phyloP scores from a whole-genome alignment of 176 grass and related monocot genomes.

The Ananas comosus region DNA sequence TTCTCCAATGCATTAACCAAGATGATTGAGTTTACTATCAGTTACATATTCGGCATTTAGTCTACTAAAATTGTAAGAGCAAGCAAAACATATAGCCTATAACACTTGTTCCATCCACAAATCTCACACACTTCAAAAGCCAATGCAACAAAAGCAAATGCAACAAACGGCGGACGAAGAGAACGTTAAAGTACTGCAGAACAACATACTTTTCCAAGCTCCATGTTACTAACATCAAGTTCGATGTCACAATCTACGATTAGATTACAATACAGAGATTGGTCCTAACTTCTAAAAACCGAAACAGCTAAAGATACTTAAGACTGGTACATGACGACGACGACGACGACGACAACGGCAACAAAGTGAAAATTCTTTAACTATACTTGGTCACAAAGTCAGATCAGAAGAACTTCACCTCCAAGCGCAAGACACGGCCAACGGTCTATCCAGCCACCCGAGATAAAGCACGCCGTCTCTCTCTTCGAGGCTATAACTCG shows the following conservation, averaged over 20 bases:
- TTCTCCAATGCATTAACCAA: no score
- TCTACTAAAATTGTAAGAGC: neutral
- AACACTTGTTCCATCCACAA: no score
- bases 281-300: neutral
- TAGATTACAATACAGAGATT: conserved; percentile 2
- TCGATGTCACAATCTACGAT: neutral
- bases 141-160: no score
- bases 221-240: neutral
- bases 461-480: conserved; percentile 73
- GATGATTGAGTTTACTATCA: neutral
- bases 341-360: neutral
- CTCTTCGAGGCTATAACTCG: conserved; percentile 72
- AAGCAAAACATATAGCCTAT: neutral
- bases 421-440: conserved; percentile 84
- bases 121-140: neutral
- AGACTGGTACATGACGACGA: neutral
- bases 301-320: neutral
- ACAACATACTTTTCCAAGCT: neutral
- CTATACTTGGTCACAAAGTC: conserved; percentile 1
- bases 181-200: neutral
- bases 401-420: conserved; percentile 38
- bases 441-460: conserved; percentile 70
- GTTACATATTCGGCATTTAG: neutral
- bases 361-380: neutral
- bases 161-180: neutral